Percentiles rank a stretch among this genome's conserved stretches.
Evolutionary conservation across 179 eudicot species (phyloP).

Genomic region (Heliamphora pulchella): DNA sequence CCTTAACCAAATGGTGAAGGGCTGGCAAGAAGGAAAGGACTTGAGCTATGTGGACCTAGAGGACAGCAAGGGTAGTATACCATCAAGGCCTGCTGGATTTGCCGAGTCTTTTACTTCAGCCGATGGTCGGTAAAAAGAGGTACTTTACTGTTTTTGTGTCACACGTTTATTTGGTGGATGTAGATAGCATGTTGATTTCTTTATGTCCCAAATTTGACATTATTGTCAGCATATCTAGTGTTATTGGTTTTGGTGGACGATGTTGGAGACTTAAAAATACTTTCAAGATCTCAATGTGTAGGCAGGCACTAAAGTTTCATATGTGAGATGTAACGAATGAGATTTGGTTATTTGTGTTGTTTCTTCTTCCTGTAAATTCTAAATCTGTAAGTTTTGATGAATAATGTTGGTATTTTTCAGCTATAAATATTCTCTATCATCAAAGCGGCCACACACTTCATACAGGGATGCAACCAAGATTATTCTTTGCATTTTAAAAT

Average conservation of each 20-base stretch:
- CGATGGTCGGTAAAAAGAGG: conserved; percentile 59
- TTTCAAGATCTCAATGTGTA: background rate
- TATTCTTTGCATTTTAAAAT: background rate
- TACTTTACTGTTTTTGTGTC: too few species aligned
- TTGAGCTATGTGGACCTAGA: conserved; percentile 52
- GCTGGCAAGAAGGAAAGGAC: conserved; percentile 89
- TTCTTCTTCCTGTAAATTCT: background rate
- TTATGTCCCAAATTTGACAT: background rate
- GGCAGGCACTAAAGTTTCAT: background rate
- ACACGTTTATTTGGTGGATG: conserved; percentile 3
- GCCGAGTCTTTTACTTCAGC: conserved; percentile 85
- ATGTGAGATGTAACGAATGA: background rate
- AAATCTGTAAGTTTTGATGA: background rate
- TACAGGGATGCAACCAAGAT: background rate
- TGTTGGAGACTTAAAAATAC: background rate
- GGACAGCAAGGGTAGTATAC: conserved; percentile 86
- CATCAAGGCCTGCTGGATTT: conserved; percentile 84
- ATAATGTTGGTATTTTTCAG: background rate
- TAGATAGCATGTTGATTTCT: conserved; percentile 13
- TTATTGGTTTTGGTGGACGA: background rate
- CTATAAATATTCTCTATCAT: background rate
- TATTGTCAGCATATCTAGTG: background rate
- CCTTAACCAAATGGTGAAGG: conserved; percentile 82
- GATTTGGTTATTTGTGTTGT: background rate
- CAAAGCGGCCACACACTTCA: background rate